Conservation (phyloP, 495 filamentous ascomycete species). For the Aspergillus ellipticus region DNA sequence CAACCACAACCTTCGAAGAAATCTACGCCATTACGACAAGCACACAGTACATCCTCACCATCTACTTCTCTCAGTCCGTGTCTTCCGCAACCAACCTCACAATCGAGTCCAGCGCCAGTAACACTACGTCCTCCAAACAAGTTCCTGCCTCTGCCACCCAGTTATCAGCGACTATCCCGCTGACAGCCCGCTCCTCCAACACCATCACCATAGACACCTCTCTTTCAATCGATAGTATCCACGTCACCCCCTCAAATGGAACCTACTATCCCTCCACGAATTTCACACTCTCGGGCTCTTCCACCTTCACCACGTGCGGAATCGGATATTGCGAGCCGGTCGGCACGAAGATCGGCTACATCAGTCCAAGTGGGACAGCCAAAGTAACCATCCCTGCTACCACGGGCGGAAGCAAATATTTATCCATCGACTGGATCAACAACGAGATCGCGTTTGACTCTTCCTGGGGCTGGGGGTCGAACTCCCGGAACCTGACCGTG, state of each 20-base stretch:
- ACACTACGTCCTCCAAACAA: conserved; percentile 2
- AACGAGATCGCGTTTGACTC: conserved; percentile 46
- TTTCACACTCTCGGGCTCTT: conserved; percentile 32
- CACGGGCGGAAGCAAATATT: conserved; percentile 29
- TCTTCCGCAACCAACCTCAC: conserved; percentile 2
- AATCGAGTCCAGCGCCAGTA: conserved; percentile 6
- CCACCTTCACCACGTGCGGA: conserved; percentile 28
- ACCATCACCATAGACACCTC: conserved; percentile 24
- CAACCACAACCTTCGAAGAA: conserved; percentile 24
- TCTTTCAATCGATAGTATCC: conserved; percentile 18
- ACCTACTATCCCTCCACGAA: conserved; percentile 38
- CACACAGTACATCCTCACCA: conserved; percentile 23
- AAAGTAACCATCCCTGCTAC: conserved; percentile 24
- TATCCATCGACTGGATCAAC: conserved; percentile 49
- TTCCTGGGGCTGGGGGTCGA: conserved; percentile 39
- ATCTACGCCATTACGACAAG: conserved; percentile 39
- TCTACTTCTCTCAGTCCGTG: conserved; percentile 22
- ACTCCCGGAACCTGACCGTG: conserved; percentile 46
- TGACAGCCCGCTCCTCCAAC: conserved; percentile 32
- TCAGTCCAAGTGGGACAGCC: conserved; percentile 24
- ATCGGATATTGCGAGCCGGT: conserved; percentile 32
- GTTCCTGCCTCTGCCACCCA: conserved; percentile 12
- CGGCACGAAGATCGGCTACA: conserved; percentile 39
- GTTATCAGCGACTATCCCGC: conserved; percentile 17
- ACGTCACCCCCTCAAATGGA: conserved; percentile 20